Evolutionary conservation across 208 protist species (phyloP).

Genomic region (Leptomonas pyrrhocoris): DNA sequence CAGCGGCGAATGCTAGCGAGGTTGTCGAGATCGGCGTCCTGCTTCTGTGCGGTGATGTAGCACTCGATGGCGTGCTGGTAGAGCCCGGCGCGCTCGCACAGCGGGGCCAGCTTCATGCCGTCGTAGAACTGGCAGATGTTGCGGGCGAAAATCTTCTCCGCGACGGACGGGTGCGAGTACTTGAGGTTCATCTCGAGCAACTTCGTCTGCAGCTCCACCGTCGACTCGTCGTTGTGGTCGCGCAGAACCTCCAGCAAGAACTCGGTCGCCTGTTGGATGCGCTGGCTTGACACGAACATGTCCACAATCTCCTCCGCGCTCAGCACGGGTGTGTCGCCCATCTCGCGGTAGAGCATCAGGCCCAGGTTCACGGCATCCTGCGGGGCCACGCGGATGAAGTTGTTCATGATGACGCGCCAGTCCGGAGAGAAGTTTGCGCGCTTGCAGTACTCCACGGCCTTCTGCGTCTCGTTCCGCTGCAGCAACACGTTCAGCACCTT

Average conservation of each 20-base stretch:
- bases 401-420: slow-evolving; percentile 95
- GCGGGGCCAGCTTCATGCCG: slow-evolving; percentile 91
- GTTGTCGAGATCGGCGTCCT: slow-evolving; percentile 80
- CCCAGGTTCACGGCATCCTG: slow-evolving; percentile 94
- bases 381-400: slow-evolving; percentile 91
- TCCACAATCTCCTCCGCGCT: slow-evolving; percentile 94
- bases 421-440: slow-evolving; percentile 96
- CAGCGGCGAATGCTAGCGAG: slow-evolving; percentile 98
- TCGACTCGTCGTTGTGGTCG: slow-evolving; percentile 90
- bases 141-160: slow-evolving; percentile 98
- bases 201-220: slow-evolving; percentile 97
- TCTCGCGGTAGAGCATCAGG: slow-evolving; percentile 89
- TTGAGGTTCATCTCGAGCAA: slow-evolving; percentile 99
- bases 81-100: slow-evolving; percentile 99
- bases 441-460: slow-evolving; percentile 98
- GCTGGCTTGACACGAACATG: slow-evolving; percentile 95
- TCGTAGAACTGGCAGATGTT: slow-evolving; percentile 98
- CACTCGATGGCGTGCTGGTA: slow-evolving; percentile 98
- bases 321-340: slow-evolving; percentile 75
- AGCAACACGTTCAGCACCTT: slow-evolving; percentile 97
- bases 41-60: slow-evolving; percentile 93
- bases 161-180: slow-evolving; percentile 95
- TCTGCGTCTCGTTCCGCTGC: slow-evolving; percentile 95
- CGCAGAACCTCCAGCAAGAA: slow-evolving; percentile 98
- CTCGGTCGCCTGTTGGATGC: slow-evolving; percentile 96